Evolutionary conservation across 2,329 filamentous ascomycete genomes (phyloP), one percentile per base, ranked within the genome.

Genomic region (Bipolaris oryzae): DNA sequence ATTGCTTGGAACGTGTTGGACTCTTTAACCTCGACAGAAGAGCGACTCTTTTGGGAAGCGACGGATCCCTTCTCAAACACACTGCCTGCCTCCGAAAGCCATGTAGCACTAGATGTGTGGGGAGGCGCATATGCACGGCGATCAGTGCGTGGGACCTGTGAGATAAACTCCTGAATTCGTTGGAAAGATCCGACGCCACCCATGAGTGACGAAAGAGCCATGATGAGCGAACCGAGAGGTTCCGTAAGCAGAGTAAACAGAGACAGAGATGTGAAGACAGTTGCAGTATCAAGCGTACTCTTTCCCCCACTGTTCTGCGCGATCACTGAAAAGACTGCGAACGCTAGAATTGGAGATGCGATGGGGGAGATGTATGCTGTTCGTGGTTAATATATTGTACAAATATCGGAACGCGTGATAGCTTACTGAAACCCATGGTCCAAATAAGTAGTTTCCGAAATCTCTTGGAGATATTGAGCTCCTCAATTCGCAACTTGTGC

Each of bases 241-340:
- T 82, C 79, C 1, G 79, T 73, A 2, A 82, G 63, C 7, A 82
- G 72, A 0, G 78, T 74, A 51, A 82, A 80, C 0, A 82, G 75
- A 0, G 80, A 80, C 3, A 82, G 61, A 2, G 80, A 79, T 1
- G 80, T 81, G 58, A 80, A 82, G 1, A 79, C 76, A 7, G 69
- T 76, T 2, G 77, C 73, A 3, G 78, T 77, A 38, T 78, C 76
- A 18, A 82, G 66, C 0, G 69, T 68, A 34, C 53, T 65, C 20
- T 66, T 54, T 13, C 71, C 69, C 23, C 71, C 66, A 21, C 63
- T 72, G 9, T 73, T 75, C 35, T 72, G 69, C 1, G 78, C 75
- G 25, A 80, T 69, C 7, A 77, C 63, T 1, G 77, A 75, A 50
- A 79, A 82, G 10, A 79, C 76, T 5, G 75, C 76, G 46, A 82